Conservation (phyloP, 1,139 yeast genomes). For the Chernovozyma sophiae-reginae region DNA sequence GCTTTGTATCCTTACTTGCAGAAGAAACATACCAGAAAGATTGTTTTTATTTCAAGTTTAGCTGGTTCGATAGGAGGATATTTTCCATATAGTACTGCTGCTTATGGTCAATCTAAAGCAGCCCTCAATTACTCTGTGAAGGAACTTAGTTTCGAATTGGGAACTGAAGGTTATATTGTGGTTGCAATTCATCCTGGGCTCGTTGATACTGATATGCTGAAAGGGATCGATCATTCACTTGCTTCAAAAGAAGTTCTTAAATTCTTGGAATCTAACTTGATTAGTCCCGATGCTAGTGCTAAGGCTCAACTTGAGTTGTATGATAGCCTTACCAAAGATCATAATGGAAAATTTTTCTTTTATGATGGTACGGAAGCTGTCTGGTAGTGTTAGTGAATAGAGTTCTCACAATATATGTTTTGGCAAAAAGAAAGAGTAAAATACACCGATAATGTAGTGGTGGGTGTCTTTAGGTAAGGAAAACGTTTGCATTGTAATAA, state of each 20-base stretch:
- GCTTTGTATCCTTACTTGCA: slow-evolving; percentile 21
- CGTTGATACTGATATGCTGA: too few species aligned
- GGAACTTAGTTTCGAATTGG: slow-evolving; percentile 8
- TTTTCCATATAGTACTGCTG: slow-evolving; percentile 7
- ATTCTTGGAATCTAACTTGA: neutral
- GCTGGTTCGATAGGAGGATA: slow-evolving; percentile 18
- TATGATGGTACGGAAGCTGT: slow-evolving; percentile 11
- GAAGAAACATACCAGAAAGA: slow-evolving; percentile 17
- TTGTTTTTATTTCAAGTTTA: slow-evolving; percentile 21
- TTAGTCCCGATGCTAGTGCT: slow-evolving; percentile 12
- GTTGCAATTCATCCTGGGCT: slow-evolving; percentile 21
- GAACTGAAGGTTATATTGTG: slow-evolving; percentile 18
- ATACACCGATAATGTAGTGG: too few species aligned
- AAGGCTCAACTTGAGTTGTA: slow-evolving; percentile 2
- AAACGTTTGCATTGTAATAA: too few species aligned
- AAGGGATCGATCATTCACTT: too few species aligned
- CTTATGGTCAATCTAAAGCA: slow-evolving; percentile 21
- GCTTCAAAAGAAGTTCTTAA: too few species aligned
- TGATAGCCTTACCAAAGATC: slow-evolving; percentile 3
- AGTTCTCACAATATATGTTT: too few species aligned
- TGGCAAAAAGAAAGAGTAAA: too few species aligned
- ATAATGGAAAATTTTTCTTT: slow-evolving; percentile 9
- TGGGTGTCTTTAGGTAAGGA: too few species aligned
- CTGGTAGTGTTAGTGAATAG: too few species aligned
- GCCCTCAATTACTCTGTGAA: slow-evolving; percentile 13